These are phyloP conservation scores for Agastache rugosa DNA, from an alignment of 257 asterid genomes.

Conservation along the genomic window DNA sequence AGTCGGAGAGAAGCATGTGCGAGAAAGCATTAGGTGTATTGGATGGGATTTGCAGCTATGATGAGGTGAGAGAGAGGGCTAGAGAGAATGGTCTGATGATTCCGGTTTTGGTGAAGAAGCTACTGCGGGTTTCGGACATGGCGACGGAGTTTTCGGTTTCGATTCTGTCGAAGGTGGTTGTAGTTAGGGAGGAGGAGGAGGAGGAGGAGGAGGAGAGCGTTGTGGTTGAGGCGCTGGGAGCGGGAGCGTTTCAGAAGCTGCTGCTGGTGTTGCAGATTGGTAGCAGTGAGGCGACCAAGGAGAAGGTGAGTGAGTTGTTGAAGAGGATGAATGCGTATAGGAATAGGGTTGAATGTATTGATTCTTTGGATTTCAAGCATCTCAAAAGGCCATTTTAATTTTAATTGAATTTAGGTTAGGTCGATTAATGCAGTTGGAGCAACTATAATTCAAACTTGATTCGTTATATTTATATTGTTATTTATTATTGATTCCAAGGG, in stretches of 20 bases:
- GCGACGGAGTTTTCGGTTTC: constrained; percentile 60
- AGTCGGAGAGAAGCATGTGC: constrained; percentile 50
- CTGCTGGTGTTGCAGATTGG: constrained; percentile 58
- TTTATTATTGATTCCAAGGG: no score
- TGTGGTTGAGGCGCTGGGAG: constrained; percentile 47
- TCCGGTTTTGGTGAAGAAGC: constrained; percentile 62
- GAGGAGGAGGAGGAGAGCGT: not conserved
- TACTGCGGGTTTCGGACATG: constrained; percentile 54
- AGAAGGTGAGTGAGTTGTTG: constrained; percentile 55
- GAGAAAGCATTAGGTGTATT: constrained; percentile 64
- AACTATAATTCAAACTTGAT: no score
- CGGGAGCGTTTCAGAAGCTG: constrained; percentile 65
- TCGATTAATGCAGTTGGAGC: not conserved
- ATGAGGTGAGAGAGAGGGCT: constrained; percentile 50
- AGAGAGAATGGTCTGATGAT: constrained; percentile 43
- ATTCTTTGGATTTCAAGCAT: constrained; percentile 57
- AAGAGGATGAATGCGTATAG: constrained; percentile 36
- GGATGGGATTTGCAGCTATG: constrained; percentile 49
- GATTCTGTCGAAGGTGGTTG: constrained; percentile 48
- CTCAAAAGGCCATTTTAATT: constrained; percentile 48
- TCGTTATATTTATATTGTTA: no score
- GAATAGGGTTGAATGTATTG: constrained; percentile 38
- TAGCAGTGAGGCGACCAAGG: constrained; percentile 50
- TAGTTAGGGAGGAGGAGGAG: constrained; percentile 13
- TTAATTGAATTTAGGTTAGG: not conserved